phyloP scores from a whole-genome alignment of 2,329 filamentous ascomycete genomes.

The Pyrenophora teres region DNA sequence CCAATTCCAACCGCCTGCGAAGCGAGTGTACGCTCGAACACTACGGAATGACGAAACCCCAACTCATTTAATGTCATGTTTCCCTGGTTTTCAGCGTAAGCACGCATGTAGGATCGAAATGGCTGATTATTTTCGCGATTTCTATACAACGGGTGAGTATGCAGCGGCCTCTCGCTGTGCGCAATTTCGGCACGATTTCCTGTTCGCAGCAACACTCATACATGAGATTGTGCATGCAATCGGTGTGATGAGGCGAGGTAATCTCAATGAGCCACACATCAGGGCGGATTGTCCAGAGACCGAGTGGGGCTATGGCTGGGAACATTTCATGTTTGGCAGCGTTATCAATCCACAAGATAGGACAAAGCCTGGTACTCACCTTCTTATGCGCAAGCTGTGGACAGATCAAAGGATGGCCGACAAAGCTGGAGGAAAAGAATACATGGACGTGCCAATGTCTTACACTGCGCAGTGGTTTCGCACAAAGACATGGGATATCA shows the following conservation, averaged over 20 bases:
- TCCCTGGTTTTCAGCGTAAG: constrained; percentile 18
- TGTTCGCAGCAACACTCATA: constrained; percentile 35
- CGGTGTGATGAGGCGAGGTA: constrained; percentile 38
- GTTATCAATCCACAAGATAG: constrained; percentile 40
- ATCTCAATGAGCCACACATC: constrained; percentile 34
- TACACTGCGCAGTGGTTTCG: constrained; percentile 47
- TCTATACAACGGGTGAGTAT: constrained; percentile 29
- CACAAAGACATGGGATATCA: constrained; percentile 36
- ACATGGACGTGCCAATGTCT: constrained; percentile 37
- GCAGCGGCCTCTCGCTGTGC: constrained; percentile 28
- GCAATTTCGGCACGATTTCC: constrained; percentile 43
- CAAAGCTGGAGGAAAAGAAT: constrained; percentile 34
- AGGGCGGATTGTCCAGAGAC: constrained; percentile 28
- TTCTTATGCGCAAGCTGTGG: constrained; percentile 41
- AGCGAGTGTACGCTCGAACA: constrained; percentile 32
- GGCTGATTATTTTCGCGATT: constrained; percentile 23
- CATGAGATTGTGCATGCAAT: constrained; percentile 45
- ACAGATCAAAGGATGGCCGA: constrained; percentile 15
- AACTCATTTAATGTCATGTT: constrained; percentile 15
- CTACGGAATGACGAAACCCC: constrained; percentile 5
- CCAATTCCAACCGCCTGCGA: constrained; percentile 17
- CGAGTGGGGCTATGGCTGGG: constrained; percentile 46
- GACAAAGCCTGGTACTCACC: constrained; percentile 17
- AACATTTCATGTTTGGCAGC: constrained; percentile 44
- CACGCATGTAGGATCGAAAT: constrained; percentile 30